phyloP scores from a whole-genome alignment of 2,329 filamentous ascomycete species.

The Arachnomyces sp. region DNA sequence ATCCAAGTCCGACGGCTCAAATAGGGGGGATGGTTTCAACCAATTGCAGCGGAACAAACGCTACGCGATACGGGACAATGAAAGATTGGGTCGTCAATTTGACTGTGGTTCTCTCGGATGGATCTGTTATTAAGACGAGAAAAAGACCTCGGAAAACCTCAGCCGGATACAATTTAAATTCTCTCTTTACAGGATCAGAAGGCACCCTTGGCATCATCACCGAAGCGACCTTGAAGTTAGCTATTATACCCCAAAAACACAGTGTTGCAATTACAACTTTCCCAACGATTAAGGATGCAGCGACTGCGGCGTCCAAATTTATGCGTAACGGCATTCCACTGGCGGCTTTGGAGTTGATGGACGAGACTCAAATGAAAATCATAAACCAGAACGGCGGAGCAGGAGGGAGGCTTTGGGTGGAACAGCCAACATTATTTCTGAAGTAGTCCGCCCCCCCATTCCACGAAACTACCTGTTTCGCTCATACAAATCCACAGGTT shows the following conservation, averaged over 20 bases:
- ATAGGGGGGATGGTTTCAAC: constrained; percentile 81
- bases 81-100: constrained; percentile 81
- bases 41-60: constrained; percentile 70
- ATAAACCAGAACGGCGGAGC: constrained; percentile 69
- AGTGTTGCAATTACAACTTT: constrained; percentile 76
- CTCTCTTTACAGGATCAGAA: constrained; percentile 72
- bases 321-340: constrained; percentile 68
- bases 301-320: constrained; percentile 65
- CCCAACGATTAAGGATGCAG: constrained; percentile 67
- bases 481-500: constrained; percentile 38
- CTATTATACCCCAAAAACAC: constrained; percentile 66
- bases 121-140: constrained; percentile 70
- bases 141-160: constrained; percentile 71
- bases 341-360: constrained; percentile 78
- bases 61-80: constrained; percentile 77
- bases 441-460: constrained; percentile 43
- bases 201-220: constrained; percentile 76
- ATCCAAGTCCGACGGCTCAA: constrained; percentile 72
- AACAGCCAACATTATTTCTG: constrained; percentile 73
- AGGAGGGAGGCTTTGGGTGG: constrained; percentile 60
- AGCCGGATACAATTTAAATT: constrained; percentile 75
- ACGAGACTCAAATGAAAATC: constrained; percentile 79
- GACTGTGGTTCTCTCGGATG: constrained; percentile 72
- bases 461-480: no score
- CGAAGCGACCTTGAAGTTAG: constrained; percentile 72